Base-by-base conservation (phyloP, 345 rosid genomes). In the Arabidopsis suecica region DNA sequence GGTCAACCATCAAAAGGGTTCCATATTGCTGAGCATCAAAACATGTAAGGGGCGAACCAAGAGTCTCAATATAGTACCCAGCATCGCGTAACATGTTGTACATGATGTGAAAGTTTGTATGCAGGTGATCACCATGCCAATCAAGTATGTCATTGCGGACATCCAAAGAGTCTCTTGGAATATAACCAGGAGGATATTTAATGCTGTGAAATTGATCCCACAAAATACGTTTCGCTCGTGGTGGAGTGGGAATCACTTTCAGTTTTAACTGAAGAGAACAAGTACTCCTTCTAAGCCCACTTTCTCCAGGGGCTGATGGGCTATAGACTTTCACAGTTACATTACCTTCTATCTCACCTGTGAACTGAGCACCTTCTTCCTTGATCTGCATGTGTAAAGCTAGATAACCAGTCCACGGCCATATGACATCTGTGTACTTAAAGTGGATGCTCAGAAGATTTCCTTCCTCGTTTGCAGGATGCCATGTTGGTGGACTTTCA, bases 91-190 rank as follows among this genome's bases (percentile, higher is more conserved):
- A 75, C 91, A 89, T 89, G 82, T 94, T 94, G 87, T 84, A 94
- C 99, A 94, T 86, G 55, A 88, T 83, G 73, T 94, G 98, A 78
- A 84, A 94, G 83, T 94, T 94, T 66, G 98, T 94, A 76, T 94
- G 98, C 55, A 94, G 93, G 76, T 94, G 98, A 88, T 94, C 98
- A 28, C 98, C 98, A 77, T 94, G 98, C 98, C 98, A 94, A 57
- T 94, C 98, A 56, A 94, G 96, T 81, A 94, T 94, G 80, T 94
- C 98, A 72, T 92, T 94, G 45, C 96, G 97, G 70, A 94, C 97
- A 78, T 94, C 99, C 85, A 94, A 84, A 49, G 99, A 94, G 84
- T 94, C 99, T 78, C 99, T 86, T 14, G 99, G 99, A 73, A 94
- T 94, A 82, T 94, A 94, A 57, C 97, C 99, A 28, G 99, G 99